These are phyloP conservation scores for Eutrema japonicum DNA, from an alignment of 345 rosid species.

Conservation along the genomic window DNA sequence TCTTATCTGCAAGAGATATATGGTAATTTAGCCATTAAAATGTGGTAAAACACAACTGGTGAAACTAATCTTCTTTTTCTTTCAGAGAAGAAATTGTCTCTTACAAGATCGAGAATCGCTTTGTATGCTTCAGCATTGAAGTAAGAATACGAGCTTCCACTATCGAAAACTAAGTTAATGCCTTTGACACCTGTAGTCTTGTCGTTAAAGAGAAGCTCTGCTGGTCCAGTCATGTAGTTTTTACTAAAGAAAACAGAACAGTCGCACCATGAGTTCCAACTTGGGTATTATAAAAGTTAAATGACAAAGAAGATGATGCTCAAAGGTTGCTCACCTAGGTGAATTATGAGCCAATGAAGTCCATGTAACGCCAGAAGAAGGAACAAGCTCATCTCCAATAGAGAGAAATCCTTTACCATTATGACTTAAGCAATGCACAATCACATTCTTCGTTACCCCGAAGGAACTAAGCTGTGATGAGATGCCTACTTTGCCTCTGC, in stretches of 20 bases:
- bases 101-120: slow-evolving; percentile 62
- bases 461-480: slow-evolving; percentile 57
- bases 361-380: slow-evolving; percentile 70
- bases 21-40: neutral
- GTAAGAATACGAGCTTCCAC: slow-evolving; percentile 94
- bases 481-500: slow-evolving; percentile 72
- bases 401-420: slow-evolving; percentile 81
- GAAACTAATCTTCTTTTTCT: slow-evolving; percentile 8
- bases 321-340: slow-evolving; percentile 50
- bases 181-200: slow-evolving; percentile 64
- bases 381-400: slow-evolving; percentile 70
- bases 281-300: neutral
- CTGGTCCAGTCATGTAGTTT: slow-evolving; percentile 67
- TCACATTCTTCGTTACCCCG: slow-evolving; percentile 58
- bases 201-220: slow-evolving; percentile 62
- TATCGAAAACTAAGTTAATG: slow-evolving; percentile 68
- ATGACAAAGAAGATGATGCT: slow-evolving; percentile 12
- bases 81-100: slow-evolving; percentile 15
- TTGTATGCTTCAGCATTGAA: slow-evolving; percentile 59
- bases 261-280: slow-evolving; percentile 6
- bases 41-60: slow-evolving; percentile 9
- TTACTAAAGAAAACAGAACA: slow-evolving; percentile 52
- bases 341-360: slow-evolving; percentile 50
- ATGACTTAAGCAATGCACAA: slow-evolving; percentile 83
- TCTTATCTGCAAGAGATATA: slow-evolving; percentile 32